Conservation (phyloP, 352 stramenopile genomes). For the Globisporangium lucens region DNA sequence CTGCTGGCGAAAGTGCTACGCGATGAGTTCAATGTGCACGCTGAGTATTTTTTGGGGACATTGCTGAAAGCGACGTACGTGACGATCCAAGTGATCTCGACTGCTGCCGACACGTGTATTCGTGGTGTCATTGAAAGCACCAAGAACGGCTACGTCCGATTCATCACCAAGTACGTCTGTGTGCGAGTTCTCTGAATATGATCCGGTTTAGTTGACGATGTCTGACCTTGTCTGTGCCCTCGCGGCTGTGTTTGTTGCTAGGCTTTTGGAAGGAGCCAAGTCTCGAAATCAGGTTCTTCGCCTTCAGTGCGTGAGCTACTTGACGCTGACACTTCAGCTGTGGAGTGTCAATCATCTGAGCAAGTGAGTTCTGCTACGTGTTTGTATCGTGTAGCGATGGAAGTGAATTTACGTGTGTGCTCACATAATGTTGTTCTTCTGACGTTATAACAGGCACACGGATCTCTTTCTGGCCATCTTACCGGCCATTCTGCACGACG, state of each 20-base stretch:
- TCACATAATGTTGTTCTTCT: not conserved
- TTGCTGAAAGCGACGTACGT: slow-evolving; percentile 85
- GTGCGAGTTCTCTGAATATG: not conserved
- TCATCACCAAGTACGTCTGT: slow-evolving; percentile 69
- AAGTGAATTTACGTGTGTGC: not conserved
- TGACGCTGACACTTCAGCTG: slow-evolving; percentile 65
- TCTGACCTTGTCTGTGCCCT: not conserved
- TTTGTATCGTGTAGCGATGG: not conserved
- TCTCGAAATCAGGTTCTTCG: slow-evolving; percentile 76
- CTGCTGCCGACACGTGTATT: slow-evolving; percentile 65
- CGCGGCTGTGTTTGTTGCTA: slow-evolving; percentile 18
- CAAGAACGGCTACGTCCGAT: slow-evolving; percentile 59
- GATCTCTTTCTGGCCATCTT: slow-evolving; percentile 61
- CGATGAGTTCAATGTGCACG: slow-evolving; percentile 76
- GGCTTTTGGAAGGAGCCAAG: slow-evolving; percentile 71
- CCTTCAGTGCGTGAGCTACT: slow-evolving; percentile 64
- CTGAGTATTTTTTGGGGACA: slow-evolving; percentile 65
- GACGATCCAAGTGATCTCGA: slow-evolving; percentile 86
- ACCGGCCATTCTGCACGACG: slow-evolving; percentile 60
- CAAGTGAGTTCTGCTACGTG: slow-evolving; percentile 44
- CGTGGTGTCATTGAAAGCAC: slow-evolving; percentile 76
- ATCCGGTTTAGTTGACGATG: not conserved
- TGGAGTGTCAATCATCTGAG: slow-evolving; percentile 67
- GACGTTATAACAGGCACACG: slow-evolving; percentile 33
- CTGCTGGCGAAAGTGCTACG: slow-evolving; percentile 49